Evolutionary conservation across 352 stramenopile species (phyloP), one percentile per base, ranked within the genome.

Genomic region (Pythium grandisporangium): DNA sequence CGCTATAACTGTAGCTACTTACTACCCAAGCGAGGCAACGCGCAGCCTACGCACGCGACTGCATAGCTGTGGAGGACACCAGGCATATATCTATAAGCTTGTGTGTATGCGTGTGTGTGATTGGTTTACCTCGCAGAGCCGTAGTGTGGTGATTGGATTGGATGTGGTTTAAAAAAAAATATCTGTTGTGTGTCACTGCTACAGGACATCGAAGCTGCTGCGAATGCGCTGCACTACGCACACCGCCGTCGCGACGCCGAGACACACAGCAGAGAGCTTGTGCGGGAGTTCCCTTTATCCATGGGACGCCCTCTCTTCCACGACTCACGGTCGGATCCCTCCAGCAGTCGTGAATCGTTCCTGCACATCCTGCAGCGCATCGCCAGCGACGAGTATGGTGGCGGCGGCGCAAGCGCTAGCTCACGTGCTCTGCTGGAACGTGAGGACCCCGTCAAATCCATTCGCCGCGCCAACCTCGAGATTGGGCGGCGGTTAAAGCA

Each of bases 191-290:
- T n/a, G n/a, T n/a, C n/a, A n/a, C n/a, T n/a, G n/a, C n/a, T n/a
- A n/a, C 54, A 85, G 60, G 48, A 81, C 39, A 69, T 66, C 6
- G 47, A 70, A 39, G 27, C 38, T 20, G 46, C 56, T 17, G 42
- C 78, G 21, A 72, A 89, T 44, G 39, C 46, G 24, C 70, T 53
- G 60, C 60, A 61, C 45, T 83, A 70, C 50, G 29, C 67, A 37
- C 64, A 70, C 41, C 75, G 72, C 30, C 26, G 61, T 23, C 54
- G 48, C 19, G 70, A 86, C 58, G 72, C 75, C 19, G 48, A 51
- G 42, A 51, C 21, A 22, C 56, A 82, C 56, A 86, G 66, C 59
- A 58, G 54, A 13, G 51, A 56, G 16, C 50, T 89, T 34, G 50
- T 51, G 22, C 36, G 37, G 20, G 53, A 76, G 23, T 73, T 63